Evolutionary conservation across 345 rosid genomes (phyloP).

Genomic region (Populus tremula): DNA sequence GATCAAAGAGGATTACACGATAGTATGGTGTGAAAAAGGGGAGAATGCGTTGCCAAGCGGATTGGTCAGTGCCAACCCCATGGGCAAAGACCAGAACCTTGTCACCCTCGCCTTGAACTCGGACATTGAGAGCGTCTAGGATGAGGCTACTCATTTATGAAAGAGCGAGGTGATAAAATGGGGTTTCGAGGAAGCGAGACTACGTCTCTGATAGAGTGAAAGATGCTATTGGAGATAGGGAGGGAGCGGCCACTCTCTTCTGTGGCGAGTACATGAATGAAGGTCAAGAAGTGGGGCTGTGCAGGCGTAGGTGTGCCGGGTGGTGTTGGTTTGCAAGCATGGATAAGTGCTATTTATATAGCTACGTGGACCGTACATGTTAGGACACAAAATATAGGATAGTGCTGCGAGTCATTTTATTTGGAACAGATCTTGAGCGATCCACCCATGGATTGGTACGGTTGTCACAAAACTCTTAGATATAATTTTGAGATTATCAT

Average conservation of each 20-base stretch:
- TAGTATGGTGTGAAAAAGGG: slow-evolving; percentile 51
- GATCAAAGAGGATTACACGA: slow-evolving; percentile 64
- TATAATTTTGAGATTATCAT: too few relatives aligned
- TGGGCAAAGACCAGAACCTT: slow-evolving; percentile 65
- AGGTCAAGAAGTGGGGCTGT: neutral
- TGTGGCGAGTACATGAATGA: neutral
- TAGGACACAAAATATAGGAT: too few relatives aligned
- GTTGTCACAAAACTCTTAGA: too few relatives aligned
- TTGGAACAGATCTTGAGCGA: too few relatives aligned
- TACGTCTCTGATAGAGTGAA: neutral
- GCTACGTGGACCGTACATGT: too few relatives aligned
- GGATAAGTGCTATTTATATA: too few relatives aligned
- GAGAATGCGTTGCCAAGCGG: slow-evolving; percentile 79
- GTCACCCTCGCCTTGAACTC: slow-evolving; percentile 63
- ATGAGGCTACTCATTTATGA: slow-evolving; percentile 45
- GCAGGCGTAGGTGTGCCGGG: too few relatives aligned
- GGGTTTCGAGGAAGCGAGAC: neutral
- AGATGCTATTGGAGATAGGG: neutral
- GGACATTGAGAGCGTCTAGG: slow-evolving; percentile 69
- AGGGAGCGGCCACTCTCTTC: neutral
- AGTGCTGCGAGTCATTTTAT: too few relatives aligned
- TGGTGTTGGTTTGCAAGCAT: too few relatives aligned
- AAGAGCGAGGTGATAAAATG: neutral
- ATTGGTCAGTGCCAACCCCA: slow-evolving; percentile 86
- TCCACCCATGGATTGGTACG: too few relatives aligned